These are phyloP conservation scores for Lithohypha guttulata DNA, from an alignment of 2,329 filamentous ascomycete genomes.

Conservation along the genomic window DNA sequence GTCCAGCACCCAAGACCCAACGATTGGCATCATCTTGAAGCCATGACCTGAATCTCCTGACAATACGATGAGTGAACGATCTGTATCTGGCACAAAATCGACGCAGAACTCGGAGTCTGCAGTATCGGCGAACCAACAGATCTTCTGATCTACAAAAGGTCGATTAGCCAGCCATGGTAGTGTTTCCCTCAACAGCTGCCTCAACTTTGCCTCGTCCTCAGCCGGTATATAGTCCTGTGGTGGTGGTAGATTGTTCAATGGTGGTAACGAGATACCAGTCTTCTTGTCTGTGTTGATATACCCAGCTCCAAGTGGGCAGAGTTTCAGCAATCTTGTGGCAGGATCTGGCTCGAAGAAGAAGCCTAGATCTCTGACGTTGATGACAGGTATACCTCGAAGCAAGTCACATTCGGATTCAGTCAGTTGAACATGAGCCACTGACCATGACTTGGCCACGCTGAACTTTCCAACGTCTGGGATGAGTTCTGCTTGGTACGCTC, in stretches of 20 bases:
- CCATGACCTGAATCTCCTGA: conserved; percentile 52
- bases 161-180: conserved; percentile 44
- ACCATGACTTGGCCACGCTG: conserved; percentile 47
- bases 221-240: conserved; percentile 39
- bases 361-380: conserved; percentile 50
- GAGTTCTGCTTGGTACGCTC: conserved; percentile 40
- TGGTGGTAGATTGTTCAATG: conserved; percentile 25
- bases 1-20: conserved; percentile 45
- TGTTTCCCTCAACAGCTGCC: conserved; percentile 41
- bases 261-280: conserved; percentile 34
- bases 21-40: conserved; percentile 52
- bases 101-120: conserved; percentile 50
- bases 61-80: conserved; percentile 38
- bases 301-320: conserved; percentile 50
- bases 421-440: conserved; percentile 49
- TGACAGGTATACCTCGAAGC: conserved; percentile 50
- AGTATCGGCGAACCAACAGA: conserved; percentile 58
- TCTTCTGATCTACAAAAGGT: conserved; percentile 44
- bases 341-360: conserved; percentile 58
- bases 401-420: conserved; percentile 43
- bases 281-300: conserved; percentile 41
- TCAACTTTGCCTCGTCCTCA: conserved; percentile 43
- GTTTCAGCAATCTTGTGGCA: conserved; percentile 46
- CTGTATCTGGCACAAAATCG: conserved; percentile 45
- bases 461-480: conserved; percentile 41